Evolutionary conservation across 371 early-diverging fungal species (phyloP).

Genomic region (Mortierella sp.): DNA sequence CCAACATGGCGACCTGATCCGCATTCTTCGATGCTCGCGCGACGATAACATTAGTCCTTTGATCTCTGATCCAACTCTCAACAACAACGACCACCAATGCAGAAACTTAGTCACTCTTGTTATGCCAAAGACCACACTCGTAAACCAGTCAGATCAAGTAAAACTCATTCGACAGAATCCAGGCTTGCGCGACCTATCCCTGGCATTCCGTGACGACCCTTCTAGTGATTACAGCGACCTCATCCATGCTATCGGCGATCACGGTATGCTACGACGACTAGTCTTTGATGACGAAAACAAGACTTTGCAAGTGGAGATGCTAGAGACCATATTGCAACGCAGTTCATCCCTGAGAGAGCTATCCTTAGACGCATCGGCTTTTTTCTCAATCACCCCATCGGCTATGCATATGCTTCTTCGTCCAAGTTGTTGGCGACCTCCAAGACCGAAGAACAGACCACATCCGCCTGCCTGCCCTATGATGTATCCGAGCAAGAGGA

Average conservation of each 20-base stretch:
- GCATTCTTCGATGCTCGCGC: constrained; percentile 1
- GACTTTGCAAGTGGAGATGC: constrained; percentile 12
- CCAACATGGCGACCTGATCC: neutral
- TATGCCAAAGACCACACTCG: constrained; percentile 1
- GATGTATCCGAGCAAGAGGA: neutral
- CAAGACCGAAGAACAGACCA: constrained; percentile 5
- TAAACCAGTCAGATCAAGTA: constrained; percentile 6
- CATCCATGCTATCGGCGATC: constrained; percentile 7
- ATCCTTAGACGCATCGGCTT: constrained; percentile 12
- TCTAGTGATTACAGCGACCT: neutral
- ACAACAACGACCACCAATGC: neutral
- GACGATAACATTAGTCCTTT: neutral
- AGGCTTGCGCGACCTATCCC: neutral
- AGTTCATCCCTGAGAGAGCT: constrained; percentile 6
- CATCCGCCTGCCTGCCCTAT: no score
- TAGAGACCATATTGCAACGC: constrained; percentile 10
- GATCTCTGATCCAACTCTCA: neutral
- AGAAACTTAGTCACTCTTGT: constrained; percentile 8
- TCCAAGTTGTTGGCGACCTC: constrained; percentile 6
- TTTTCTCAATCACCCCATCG: constrained; percentile 5
- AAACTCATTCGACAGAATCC: constrained; percentile 10
- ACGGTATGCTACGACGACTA: constrained; percentile 5
- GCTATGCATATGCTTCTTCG: constrained; percentile 7
- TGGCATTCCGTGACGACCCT: constrained; percentile 5
- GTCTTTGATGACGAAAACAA: constrained; percentile 7